Base-by-base conservation (phyloP, 441 rosid genomes). In the Flueggea neowawraea region DNA sequence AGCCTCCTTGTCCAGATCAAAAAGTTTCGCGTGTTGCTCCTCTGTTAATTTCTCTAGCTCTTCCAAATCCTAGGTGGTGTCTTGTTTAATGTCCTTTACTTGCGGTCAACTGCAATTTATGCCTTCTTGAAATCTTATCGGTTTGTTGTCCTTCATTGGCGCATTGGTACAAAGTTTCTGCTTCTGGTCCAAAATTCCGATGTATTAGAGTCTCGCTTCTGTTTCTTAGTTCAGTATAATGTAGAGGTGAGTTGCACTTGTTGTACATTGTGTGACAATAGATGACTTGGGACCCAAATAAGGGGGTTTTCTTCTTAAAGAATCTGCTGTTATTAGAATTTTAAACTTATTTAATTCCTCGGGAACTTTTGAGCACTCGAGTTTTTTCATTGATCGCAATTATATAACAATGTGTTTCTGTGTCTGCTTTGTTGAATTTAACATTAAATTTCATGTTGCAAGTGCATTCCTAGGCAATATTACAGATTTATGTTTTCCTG, bases 121-220 rank as follows among this genome's bases (percentile, higher is more conserved):
- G 61, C 52, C 70, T 69, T 59, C 28, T 68, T 66, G 74, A 61
- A 61, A 74, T 76, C 72, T 52, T 51, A 68, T 43, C 53, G 58
- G 54, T 66, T 59, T 60, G 72, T 48, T 16, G 32, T 12, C 6
- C n/a, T 68, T 69, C 11, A 48, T 43, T 11, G 12, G 45, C 12
- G 12, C 28, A 32, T 54, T 28, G 36, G 12, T 17, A 17, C 10
- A 11, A 54, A 28, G 28, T 53, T 16, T n/a, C 16, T 9, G 16
- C 16, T 17, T 53, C 28, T n/a, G 28, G 55, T 53, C 16, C 11
- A 9, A 16, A 16, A 28, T 28, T 53, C 10, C 16, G 28, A 9
- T 53, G 28, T 53, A n/a, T 14, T 17, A 16, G 3, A 28, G 28
- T 54, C 14, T 32, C 57, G 17, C 33, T 10, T 28, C 6, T 3